Conservation (phyloP, 2,329 filamentous ascomycete species). For the Colletotrichum sp. region DNA sequence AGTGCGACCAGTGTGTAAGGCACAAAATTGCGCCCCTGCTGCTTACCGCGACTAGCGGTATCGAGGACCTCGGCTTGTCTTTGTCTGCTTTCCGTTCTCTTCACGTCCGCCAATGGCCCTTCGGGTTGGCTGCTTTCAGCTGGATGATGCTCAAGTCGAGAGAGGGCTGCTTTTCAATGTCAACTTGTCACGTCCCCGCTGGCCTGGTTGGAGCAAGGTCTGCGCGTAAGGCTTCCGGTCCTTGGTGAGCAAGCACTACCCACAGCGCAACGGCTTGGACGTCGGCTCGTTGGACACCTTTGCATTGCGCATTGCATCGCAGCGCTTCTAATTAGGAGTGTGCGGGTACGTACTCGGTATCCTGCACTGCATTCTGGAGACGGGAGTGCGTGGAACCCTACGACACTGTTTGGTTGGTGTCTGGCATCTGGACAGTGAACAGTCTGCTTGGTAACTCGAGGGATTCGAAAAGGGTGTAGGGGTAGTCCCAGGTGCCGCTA, state of each 20-base stretch:
- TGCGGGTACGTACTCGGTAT: neutral
- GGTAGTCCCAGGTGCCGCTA: slow-evolving; percentile 8
- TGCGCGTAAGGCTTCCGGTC: slow-evolving; percentile 17
- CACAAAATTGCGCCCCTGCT: neutral
- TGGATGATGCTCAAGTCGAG: neutral
- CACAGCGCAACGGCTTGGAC: neutral
- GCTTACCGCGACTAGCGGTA: slow-evolving; percentile 14
- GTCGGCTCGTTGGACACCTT: neutral
- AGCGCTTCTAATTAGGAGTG: neutral
- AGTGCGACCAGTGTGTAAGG: slow-evolving; percentile 24
- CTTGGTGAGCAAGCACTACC: slow-evolving; percentile 1
- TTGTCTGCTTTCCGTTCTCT: neutral
- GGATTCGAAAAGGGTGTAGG: slow-evolving; percentile 7
- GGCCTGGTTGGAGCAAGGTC: neutral
- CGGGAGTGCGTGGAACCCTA: neutral
- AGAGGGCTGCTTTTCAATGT: neutral
- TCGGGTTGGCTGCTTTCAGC: slow-evolving; percentile 10
- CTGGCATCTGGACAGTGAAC: neutral
- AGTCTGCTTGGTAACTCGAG: neutral
- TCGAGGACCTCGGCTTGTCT: slow-evolving; percentile 12
- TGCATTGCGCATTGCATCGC: neutral
- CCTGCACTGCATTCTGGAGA: neutral
- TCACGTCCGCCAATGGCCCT: neutral
- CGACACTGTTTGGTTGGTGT: neutral
- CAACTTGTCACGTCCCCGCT: neutral